phyloP scores from a whole-genome alignment of 1,139 yeast species.

The Suhomyces terraborum region DNA sequence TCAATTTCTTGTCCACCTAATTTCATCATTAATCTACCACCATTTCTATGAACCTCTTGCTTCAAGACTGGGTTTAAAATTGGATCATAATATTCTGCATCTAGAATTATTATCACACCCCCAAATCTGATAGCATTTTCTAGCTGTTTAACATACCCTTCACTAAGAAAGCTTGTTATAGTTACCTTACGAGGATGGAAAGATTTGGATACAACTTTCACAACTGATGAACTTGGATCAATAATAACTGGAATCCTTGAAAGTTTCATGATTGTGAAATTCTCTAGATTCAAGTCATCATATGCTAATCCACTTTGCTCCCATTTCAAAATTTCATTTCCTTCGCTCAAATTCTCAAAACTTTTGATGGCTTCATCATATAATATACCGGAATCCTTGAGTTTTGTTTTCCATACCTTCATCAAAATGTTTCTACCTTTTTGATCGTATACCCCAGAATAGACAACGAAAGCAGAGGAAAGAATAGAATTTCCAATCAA shows the following conservation, averaged over 20 bases:
- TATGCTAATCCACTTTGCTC: conserved; percentile 51
- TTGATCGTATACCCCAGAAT: conserved; percentile 65
- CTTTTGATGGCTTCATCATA: conserved; percentile 42
- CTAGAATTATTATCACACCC: conserved; percentile 67
- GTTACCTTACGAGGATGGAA: conserved; percentile 42
- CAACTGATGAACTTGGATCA: conserved; percentile 66
- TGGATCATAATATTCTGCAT: conserved; percentile 83
- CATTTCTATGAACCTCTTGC: conserved; percentile 61
- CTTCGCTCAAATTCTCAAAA: conserved; percentile 40
- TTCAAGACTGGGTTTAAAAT: conserved; percentile 62
- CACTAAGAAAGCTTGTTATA: conserved; percentile 71
- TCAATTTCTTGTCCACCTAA: conserved; percentile 70
- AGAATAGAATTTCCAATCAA: conserved; percentile 68
- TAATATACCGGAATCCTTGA: conserved; percentile 41
- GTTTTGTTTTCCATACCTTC: conserved; percentile 41
- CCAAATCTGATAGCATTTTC: conserved; percentile 89
- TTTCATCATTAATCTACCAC: conserved; percentile 66
- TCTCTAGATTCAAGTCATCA: conserved; percentile 65
- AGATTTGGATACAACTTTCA: conserved; percentile 41
- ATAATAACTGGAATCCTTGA: conserved; percentile 55
- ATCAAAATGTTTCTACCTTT: conserved; percentile 43
- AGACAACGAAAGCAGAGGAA: conserved; percentile 61
- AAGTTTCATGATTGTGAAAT: conserved; percentile 55
- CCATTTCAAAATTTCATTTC: conserved; percentile 53
- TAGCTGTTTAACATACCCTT: conserved; percentile 65